Evolutionary conservation across 2,329 filamentous ascomycete species (phyloP).

Genomic region (Penicillium sp.): DNA sequence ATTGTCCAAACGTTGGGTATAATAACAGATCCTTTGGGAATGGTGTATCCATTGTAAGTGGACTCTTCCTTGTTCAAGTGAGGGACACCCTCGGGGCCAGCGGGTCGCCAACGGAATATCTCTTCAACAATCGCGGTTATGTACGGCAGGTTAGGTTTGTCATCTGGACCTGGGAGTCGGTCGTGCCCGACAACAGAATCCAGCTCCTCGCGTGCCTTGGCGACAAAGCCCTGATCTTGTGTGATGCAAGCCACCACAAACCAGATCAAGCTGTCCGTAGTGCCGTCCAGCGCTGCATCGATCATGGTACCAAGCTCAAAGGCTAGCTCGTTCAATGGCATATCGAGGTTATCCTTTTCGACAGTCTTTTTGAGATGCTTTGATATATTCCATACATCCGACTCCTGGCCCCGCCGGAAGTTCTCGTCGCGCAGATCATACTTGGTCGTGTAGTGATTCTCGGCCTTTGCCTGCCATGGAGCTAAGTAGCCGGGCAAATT

Average conservation of each 20-base stretch:
- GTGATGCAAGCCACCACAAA: not conserved
- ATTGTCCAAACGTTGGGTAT: conserved; percentile 18
- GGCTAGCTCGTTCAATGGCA: not conserved
- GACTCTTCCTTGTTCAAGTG: conserved; percentile 29
- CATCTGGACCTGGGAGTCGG: conserved; percentile 31
- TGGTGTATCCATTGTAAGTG: conserved; percentile 31
- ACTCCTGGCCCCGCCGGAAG: not conserved
- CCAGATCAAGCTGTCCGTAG: not conserved
- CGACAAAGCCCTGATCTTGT: conserved; percentile 4
- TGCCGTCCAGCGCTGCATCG: not conserved
- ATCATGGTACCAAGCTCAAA: not conserved
- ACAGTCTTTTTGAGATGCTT: not conserved
- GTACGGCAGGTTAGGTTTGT: conserved; percentile 27
- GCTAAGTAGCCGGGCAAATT: conserved; percentile 46
- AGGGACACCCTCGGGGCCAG: conserved; percentile 18
- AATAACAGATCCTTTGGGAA: conserved; percentile 35
- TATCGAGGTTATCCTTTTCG: not conserved
- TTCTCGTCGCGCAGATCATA: not conserved
- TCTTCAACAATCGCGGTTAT: conserved; percentile 31
- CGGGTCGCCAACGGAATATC: conserved; percentile 29
- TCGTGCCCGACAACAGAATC: conserved; percentile 25
- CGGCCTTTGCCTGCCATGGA: conserved; percentile 43
- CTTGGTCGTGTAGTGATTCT: conserved; percentile 8
- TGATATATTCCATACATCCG: not conserved
- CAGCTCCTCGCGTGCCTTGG: conserved; percentile 11